Percentiles rank a stretch among this genome's conserved stretches.
Evolutionary conservation across 129 eudicot genomes (phyloP).

Genomic region (Logfia minima): DNA sequence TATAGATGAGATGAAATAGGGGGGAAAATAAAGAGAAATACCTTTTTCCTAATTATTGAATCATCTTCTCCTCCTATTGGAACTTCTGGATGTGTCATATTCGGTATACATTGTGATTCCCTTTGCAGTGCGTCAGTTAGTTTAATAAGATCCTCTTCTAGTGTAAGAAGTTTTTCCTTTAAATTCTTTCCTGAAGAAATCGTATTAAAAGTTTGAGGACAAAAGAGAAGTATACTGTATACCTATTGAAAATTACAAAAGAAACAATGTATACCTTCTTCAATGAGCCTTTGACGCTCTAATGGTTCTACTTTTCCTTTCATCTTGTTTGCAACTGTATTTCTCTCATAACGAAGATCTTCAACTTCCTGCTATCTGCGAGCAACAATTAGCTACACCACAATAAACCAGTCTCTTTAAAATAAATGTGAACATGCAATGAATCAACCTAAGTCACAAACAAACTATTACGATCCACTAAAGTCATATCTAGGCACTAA

Average conservation of each 20-base stretch:
- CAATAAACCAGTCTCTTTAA: conserved; percentile 32
- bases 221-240: not conserved
- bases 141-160: conserved; percentile 82
- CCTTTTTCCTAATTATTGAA: conserved; percentile 68
- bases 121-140: conserved; percentile 79
- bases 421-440: conserved; percentile 11
- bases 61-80: conserved; percentile 87
- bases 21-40: conserved; percentile 15
- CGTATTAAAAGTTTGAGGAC: conserved; percentile 8
- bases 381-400: conserved; percentile 67
- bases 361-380: conserved; percentile 99
- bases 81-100: conserved; percentile 96
- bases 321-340: conserved; percentile 93
- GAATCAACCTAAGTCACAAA: conserved; percentile 7
- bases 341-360: conserved; percentile 87
- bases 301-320: conserved; percentile 87
- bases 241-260: not conserved
- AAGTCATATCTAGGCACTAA: not conserved
- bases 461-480: not conserved
- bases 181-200: conserved; percentile 63
- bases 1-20: not conserved
- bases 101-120: conserved; percentile 91
- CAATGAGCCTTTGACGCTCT: conserved; percentile 85
- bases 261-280: conserved; percentile 60
- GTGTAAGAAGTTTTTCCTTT: conserved; percentile 67